Evolutionary conservation across 192 early-diverging fungal genomes (phyloP).

Genomic region (Gonapodya sp.): DNA sequence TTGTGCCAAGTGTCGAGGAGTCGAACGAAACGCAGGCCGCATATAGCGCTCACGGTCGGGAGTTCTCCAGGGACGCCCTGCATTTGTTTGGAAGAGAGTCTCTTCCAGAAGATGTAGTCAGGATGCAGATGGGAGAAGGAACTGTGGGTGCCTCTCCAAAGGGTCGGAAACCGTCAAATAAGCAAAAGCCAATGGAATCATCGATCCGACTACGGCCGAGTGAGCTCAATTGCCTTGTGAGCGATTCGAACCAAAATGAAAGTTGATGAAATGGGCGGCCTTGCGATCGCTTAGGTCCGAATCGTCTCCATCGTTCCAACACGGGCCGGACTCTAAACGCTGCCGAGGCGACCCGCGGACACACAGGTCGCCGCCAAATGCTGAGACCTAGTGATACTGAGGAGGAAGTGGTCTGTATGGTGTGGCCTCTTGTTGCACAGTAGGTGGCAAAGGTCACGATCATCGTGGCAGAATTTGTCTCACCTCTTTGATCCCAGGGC

Average conservation of each 20-base stretch:
- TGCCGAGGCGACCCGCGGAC: not conserved
- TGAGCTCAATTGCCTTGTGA: not conserved
- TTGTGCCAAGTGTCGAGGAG: not conserved
- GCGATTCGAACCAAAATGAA: not conserved
- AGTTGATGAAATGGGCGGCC: not conserved
- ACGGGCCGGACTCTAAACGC: not conserved
- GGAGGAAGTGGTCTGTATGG: not conserved
- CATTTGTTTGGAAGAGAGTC: not conserved
- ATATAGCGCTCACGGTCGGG: not conserved
- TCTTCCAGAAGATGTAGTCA: not conserved
- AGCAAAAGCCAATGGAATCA: no score
- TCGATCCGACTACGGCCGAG: no score
- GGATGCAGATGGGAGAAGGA: no score
- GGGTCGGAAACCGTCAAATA: no score
- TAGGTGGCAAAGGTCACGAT: not conserved
- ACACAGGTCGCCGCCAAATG: not conserved
- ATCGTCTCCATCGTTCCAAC: not conserved
- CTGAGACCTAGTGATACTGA: not conserved
- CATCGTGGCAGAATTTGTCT: not conserved
- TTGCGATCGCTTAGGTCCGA: not conserved
- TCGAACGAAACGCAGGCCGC: not conserved
- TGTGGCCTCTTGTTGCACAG: not conserved
- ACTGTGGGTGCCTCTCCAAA: no score
- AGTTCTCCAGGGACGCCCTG: not conserved
- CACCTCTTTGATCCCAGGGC: not conserved